phyloP scores from a whole-genome alignment of 176 grass and related monocot species.

The Carex scoparia region DNA sequence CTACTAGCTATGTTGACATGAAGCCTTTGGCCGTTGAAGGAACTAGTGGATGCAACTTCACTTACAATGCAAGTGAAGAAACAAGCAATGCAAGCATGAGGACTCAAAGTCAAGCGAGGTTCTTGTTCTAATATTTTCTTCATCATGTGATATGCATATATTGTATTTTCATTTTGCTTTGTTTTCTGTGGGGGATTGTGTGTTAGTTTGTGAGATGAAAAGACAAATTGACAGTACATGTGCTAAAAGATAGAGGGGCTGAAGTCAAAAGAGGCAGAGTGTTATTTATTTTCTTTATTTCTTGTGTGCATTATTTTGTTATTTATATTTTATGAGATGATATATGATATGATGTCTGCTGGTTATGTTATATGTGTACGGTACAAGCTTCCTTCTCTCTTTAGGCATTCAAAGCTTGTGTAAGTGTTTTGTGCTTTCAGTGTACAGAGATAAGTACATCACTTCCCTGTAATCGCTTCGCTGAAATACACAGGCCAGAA shows the following conservation, averaged over 20 bases:
- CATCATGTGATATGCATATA: conserved; percentile 23
- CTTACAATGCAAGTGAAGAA: conserved; percentile 16
- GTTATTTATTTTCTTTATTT: conserved; percentile 13
- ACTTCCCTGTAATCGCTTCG: background rate
- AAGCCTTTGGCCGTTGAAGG: conserved; percentile 9
- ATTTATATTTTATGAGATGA: conserved; percentile 11
- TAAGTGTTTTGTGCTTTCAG: conserved; percentile 25
- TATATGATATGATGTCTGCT: conserved; percentile 23
- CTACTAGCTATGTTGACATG: conserved; percentile 22
- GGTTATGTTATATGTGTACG: background rate
- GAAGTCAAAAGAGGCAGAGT: conserved; percentile 21
- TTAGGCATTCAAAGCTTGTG: conserved; percentile 9
- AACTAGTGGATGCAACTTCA: conserved; percentile 16
- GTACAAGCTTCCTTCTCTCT: background rate
- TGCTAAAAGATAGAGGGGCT: conserved; percentile 18
- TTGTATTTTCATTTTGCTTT: conserved; percentile 6
- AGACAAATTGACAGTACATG: conserved; percentile 32
- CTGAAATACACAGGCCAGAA: background rate
- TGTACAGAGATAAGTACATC: conserved; percentile 1
- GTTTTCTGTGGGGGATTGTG: conserved; percentile 8
- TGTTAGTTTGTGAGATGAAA: conserved; percentile 14
- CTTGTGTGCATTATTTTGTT: conserved; percentile 16
- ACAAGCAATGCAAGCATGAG: conserved; percentile 3
- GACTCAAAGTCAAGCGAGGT: conserved; percentile 25
- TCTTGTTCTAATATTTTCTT: conserved; percentile 11